Evolutionary conservation across 169 alveolate species (phyloP).

Genomic region (Plasmodium ovale): DNA sequence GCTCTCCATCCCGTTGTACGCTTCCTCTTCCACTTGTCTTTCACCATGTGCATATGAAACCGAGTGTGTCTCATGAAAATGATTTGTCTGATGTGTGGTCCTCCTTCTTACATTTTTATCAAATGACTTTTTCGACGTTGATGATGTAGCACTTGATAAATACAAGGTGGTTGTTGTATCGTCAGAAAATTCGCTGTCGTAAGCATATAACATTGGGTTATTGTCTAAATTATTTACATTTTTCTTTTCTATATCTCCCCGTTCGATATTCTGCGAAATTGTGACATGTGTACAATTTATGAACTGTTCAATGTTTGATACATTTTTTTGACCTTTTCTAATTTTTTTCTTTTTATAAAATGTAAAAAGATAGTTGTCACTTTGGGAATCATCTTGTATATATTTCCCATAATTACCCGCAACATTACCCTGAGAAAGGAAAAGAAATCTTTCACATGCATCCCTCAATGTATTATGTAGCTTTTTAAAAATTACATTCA

Average conservation of each 20-base stretch:
- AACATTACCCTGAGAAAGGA: conserved; percentile 21
- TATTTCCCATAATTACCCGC: background rate
- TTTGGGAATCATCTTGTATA: too few species aligned
- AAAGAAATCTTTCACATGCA: conserved; percentile 15
- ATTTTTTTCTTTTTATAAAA: too few species aligned
- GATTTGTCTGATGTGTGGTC: background rate
- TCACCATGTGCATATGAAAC: background rate
- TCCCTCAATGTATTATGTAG: conserved; percentile 3
- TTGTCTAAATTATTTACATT: conserved; percentile 4
- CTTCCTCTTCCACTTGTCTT: background rate
- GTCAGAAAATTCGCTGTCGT: conserved; percentile 63
- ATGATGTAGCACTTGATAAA: conserved; percentile 40
- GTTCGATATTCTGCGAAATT: background rate
- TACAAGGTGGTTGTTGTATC: conserved; percentile 21
- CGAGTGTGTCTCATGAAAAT: conserved; percentile 5
- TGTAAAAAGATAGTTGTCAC: too few species aligned
- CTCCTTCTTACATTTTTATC: conserved; percentile 21
- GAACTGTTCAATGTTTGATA: background rate
- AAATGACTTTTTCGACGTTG: conserved; percentile 16
- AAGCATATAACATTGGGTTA: conserved; percentile 32
- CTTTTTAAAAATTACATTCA: conserved; percentile 41
- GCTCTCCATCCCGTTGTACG: background rate
- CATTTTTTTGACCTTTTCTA: too few species aligned
- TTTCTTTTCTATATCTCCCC: background rate
- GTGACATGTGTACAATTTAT: background rate